Evolutionary conservation across 2,329 filamentous ascomycete species (phyloP), one percentile per base, ranked within the genome.

Genomic region (Aspergillus sp.): DNA sequence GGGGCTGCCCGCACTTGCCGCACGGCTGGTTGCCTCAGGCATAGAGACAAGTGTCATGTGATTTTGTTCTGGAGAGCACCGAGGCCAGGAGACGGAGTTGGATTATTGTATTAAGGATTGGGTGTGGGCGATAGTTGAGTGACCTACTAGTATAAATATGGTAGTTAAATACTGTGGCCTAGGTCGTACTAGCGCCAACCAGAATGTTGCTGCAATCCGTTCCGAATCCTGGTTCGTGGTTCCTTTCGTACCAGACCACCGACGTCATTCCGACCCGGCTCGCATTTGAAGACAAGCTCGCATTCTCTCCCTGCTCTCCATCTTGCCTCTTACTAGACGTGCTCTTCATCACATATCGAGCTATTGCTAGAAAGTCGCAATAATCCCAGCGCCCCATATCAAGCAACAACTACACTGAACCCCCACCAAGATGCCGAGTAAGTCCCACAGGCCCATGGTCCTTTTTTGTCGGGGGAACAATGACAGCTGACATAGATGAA

Each of bases 351-450:
- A 15, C 34, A 13, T 41, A 41, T 4, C 13, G 1, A 41, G 11
- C 9, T 13, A 15, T 15, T 41, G 25, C 13, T 13, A 41, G 34
- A 8, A 41, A 41, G 34, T 41, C 34, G 34, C 11, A 3, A 41
- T 3, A 41, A 5, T 17, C 3, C 2, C 11, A 41, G 9, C 11
- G 4, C 13, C 4, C 11, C 34, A 15, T 13, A 15, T 15, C 15
- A 11, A 13, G 15, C 15, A 41, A 15, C 9, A 2, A 17, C 11
- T 15, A 41, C 34, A 41, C 45, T 41, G 34, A 45, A 4, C 23
- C 19, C 22, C 11, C 19, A 13, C 23, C 28, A 48, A 48, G 13
- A 34, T 73, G 71, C 53, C 71, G 4, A 70, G 71, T 72, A 66
- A 61, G 71, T 52, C 66, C 23, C 30, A 28, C 22, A 19, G 19